Conservation (phyloP, 1,284 basidiomycete species). For the Bondarzewia mesenterica region DNA sequence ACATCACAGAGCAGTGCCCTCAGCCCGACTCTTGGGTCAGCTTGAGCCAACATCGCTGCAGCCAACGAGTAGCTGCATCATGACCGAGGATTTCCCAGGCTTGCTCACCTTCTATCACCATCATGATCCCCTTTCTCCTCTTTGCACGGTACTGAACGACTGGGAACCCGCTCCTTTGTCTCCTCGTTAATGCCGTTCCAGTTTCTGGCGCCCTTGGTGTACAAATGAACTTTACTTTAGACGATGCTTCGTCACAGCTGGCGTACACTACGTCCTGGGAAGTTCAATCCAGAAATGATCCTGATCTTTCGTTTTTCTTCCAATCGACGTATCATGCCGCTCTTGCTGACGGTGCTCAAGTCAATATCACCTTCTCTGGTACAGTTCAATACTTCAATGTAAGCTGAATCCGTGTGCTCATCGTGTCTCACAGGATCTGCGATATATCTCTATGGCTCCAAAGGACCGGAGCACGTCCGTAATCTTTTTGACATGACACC, state of each 20-base stretch:
- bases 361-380: conserved; percentile 8
- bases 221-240: conserved; percentile 6
- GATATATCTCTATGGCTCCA: conserved; percentile 5
- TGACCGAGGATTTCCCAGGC: too few relatives aligned
- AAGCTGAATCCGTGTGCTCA: not conserved
- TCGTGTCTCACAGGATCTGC: conserved; percentile 1
- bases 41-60: too few relatives aligned
- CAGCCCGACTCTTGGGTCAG: too few relatives aligned
- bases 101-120: not conserved
- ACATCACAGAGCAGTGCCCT: too few relatives aligned
- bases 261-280: conserved; percentile 3
- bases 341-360: not conserved
- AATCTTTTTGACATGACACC: not conserved
- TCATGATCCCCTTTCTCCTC: not conserved
- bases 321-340: conserved; percentile 7
- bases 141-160: not conserved
- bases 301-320: conserved; percentile 3
- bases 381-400: not conserved
- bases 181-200: not conserved
- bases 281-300: not conserved
- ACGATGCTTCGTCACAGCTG: not conserved
- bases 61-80: too few relatives aligned
- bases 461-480: conserved; percentile 3
- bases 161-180: not conserved
- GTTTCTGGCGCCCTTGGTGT: not conserved